These are phyloP conservation scores for Alternaria panax DNA, from an alignment of 2,329 filamentous ascomycete species.

Conservation along the genomic window DNA sequence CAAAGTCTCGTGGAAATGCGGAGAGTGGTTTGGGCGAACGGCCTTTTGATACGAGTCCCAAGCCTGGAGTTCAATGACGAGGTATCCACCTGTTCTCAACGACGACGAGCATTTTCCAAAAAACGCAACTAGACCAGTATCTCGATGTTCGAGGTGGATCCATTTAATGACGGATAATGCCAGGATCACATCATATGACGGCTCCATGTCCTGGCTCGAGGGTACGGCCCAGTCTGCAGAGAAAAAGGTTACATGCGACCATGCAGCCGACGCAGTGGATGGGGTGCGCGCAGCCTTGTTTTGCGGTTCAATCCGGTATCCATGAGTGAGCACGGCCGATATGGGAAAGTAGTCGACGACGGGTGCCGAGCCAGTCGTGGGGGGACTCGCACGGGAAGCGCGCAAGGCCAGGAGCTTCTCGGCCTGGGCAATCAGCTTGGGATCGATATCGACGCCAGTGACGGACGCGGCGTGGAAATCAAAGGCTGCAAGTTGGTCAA, in stretches of 20 bases:
- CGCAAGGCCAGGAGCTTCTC: slow-evolving; percentile 47
- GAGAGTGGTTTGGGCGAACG: slow-evolving; percentile 41
- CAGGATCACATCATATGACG: slow-evolving; percentile 48
- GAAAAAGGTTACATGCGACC: slow-evolving; percentile 42
- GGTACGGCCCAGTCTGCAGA: slow-evolving; percentile 45
- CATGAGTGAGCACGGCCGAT: slow-evolving; percentile 46
- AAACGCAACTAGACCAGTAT: slow-evolving; percentile 42
- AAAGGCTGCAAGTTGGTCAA: slow-evolving; percentile 43
- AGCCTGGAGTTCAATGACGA: slow-evolving; percentile 46
- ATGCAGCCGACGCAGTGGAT: slow-evolving; percentile 24
- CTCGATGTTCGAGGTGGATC: slow-evolving; percentile 50
- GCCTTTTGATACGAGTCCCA: slow-evolving; percentile 50
- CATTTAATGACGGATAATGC: slow-evolving; percentile 52
- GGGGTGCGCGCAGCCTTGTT: slow-evolving; percentile 19
- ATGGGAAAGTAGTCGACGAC: slow-evolving; percentile 48
- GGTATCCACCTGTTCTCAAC: slow-evolving; percentile 39
- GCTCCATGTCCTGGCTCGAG: slow-evolving; percentile 30
- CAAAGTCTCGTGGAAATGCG: slow-evolving; percentile 42
- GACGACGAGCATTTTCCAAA: slow-evolving; percentile 43
- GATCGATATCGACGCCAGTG: slow-evolving; percentile 51
- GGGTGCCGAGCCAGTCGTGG: slow-evolving; percentile 20
- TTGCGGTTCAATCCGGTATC: slow-evolving; percentile 40
- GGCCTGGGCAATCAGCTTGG: slow-evolving; percentile 47
- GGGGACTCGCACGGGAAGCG: slow-evolving; percentile 44
- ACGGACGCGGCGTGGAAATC: slow-evolving; percentile 48